phyloP scores from a whole-genome alignment of 2,329 filamentous ascomycete genomes.

The Botryotinia narcissicola region DNA sequence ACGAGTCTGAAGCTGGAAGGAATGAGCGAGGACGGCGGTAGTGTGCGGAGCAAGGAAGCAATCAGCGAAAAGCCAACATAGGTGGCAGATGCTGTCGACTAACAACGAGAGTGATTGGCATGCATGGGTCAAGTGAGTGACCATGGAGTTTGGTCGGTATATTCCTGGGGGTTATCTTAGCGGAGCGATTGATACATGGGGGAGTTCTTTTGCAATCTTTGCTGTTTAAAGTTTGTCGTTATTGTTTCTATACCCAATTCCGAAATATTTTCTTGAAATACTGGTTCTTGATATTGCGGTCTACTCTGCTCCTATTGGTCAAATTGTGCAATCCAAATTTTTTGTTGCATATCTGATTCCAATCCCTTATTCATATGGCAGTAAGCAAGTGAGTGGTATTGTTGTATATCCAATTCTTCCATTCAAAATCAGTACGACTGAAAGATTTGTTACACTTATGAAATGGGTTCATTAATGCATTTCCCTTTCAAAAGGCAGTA shows the following conservation, averaged over 20 bases:
- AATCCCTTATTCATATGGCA: neutral
- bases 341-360: neutral
- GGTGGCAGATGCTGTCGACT: neutral
- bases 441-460: no score
- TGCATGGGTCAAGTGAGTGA: neutral
- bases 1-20: conserved; percentile 14
- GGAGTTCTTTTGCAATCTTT: conserved; percentile 15
- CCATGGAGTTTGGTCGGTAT: conserved; percentile 12
- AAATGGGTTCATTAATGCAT: no score
- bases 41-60: conserved; percentile 2
- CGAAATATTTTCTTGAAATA: neutral
- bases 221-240: neutral
- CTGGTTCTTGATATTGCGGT: neutral
- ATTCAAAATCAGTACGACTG: no score
- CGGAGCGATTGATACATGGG: neutral
- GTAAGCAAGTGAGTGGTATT: neutral
- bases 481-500: no score
- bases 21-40: conserved; percentile 18
- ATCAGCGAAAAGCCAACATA: neutral
- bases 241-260: conserved; percentile 15
- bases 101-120: neutral
- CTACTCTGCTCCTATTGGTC: neutral
- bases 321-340: neutral
- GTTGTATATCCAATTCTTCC: no score
- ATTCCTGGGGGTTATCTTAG: neutral